Conservation (phyloP, 371 early-diverging fungal species). For the Rhizopus stolonifer region DNA sequence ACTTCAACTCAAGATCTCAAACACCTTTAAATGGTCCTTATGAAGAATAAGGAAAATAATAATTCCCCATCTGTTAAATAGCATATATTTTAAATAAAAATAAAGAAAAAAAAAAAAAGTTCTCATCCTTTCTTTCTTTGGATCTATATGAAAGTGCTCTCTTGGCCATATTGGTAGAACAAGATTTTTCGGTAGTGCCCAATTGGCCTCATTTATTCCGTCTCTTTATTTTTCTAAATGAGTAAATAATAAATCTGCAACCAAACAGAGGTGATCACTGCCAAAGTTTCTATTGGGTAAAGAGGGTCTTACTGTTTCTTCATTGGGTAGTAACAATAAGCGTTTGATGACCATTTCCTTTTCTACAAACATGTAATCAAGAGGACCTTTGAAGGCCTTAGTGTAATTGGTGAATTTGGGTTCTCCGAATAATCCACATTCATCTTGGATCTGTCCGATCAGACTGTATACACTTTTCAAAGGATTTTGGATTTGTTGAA, state of each 20-base stretch:
- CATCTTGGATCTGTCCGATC: conserved; percentile 19
- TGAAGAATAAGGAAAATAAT: conserved; percentile 27
- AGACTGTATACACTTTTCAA: conserved; percentile 39
- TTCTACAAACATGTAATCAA: conserved; percentile 54
- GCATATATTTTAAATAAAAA: no score
- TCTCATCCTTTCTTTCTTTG: no score
- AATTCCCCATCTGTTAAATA: no score
- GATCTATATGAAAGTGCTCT: no score
- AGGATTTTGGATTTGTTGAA: conserved; percentile 21
- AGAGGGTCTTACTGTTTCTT: conserved; percentile 43
- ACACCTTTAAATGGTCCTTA: conserved; percentile 34
- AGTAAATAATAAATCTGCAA: no score
- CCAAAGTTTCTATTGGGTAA: conserved; percentile 59
- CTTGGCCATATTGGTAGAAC: no score
- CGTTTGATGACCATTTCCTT: conserved; percentile 26
- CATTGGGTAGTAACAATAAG: conserved; percentile 26
- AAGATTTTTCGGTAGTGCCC: no score
- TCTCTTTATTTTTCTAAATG: no score
- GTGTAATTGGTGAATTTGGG: conserved; percentile 57
- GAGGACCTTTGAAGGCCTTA: conserved; percentile 48
- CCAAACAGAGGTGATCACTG: conserved; percentile 56
- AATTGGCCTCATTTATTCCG: no score
- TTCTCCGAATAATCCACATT: conserved; percentile 35
- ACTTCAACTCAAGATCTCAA: conserved; percentile 20
- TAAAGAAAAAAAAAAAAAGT: no score